Conservation (phyloP, 768 basidiomycete species). For the Tulasnella sp. region DNA sequence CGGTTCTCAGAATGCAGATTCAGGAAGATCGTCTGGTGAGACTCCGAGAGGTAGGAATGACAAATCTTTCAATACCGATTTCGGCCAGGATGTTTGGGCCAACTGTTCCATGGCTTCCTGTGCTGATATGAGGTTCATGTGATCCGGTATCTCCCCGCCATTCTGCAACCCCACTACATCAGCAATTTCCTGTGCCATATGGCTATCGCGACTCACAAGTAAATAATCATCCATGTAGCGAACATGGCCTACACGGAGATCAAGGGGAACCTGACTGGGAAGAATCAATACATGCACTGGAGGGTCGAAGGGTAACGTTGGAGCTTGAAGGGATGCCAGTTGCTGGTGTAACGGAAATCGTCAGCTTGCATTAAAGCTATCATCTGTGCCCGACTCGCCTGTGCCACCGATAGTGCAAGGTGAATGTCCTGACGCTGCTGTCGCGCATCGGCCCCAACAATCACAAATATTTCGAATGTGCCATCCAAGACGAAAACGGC, state of each 20-base stretch:
- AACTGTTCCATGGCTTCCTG: constrained; percentile 36
- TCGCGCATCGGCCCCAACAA: constrained; percentile 60
- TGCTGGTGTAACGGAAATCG: constrained; percentile 32
- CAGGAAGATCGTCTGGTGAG: constrained; percentile 12
- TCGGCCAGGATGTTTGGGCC: constrained; percentile 6
- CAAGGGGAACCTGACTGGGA: constrained; percentile 63
- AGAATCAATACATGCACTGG: constrained; percentile 63
- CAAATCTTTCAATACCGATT: constrained; percentile 5
- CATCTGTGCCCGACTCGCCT: constrained; percentile 31
- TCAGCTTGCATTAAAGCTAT: not conserved
- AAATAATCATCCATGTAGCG: constrained; percentile 56
- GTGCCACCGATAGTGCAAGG: constrained; percentile 47
- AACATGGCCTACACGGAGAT: constrained; percentile 49
- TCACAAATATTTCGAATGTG: constrained; percentile 67
- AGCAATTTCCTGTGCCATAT: constrained; percentile 21
- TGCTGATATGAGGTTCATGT: constrained; percentile 64
- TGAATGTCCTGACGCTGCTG: constrained; percentile 48
- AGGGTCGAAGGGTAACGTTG: constrained; percentile 54
- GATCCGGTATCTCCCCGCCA: constrained; percentile 46
- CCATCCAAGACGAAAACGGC: constrained; percentile 63
- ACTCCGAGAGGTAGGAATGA: constrained; percentile 16
- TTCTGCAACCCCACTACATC: constrained; percentile 34
- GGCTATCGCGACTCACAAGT: constrained; percentile 37
- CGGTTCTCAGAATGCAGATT: too few relatives aligned
- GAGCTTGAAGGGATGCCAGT: constrained; percentile 42